Conservation (phyloP, 495 filamentous ascomycete genomes). For the Pyrenopolyporus hunteri region DNA sequence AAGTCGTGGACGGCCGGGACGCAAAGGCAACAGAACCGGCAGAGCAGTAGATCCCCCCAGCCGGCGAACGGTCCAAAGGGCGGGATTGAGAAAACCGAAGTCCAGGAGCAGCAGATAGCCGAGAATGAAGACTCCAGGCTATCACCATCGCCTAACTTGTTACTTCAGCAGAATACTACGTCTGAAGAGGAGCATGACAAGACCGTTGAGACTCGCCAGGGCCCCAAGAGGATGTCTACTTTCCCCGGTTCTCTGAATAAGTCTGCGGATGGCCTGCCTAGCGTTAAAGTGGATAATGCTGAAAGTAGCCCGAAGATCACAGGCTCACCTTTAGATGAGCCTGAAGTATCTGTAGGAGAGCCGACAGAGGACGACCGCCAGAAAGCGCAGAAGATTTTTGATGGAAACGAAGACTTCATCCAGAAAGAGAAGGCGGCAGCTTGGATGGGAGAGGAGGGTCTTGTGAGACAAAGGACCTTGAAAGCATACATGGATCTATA, state of each 20-base stretch:
- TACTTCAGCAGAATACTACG: conserved; percentile 24
- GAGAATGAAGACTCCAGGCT: conserved; percentile 17
- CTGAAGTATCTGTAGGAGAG: conserved; percentile 53
- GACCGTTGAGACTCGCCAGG: conserved; percentile 8
- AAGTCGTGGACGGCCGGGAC: conserved; percentile 4
- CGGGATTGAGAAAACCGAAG: neutral
- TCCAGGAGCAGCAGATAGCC: conserved; percentile 7
- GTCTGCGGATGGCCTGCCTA: conserved; percentile 56
- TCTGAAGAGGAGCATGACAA: conserved; percentile 16
- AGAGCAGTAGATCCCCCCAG: conserved; percentile 17
- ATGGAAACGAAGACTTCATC: conserved; percentile 83
- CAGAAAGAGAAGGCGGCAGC: conserved; percentile 78
- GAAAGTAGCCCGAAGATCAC: conserved; percentile 35
- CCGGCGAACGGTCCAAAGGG: neutral
- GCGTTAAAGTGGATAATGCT: conserved; percentile 52
- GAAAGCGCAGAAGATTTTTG: conserved; percentile 80
- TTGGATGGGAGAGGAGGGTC: conserved; percentile 83
- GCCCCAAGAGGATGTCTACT: conserved; percentile 30
- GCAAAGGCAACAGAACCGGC: conserved; percentile 18
- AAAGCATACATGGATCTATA: conserved; percentile 92
- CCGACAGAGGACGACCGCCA: conserved; percentile 70
- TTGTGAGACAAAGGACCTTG: conserved; percentile 67
- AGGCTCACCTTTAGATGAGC: conserved; percentile 55
- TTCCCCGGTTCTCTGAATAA: conserved; percentile 44
- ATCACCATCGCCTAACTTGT: conserved; percentile 18